Conservation (phyloP, 1,284 basidiomycete genomes). For the Uromyces viciae-fabae region DNA sequence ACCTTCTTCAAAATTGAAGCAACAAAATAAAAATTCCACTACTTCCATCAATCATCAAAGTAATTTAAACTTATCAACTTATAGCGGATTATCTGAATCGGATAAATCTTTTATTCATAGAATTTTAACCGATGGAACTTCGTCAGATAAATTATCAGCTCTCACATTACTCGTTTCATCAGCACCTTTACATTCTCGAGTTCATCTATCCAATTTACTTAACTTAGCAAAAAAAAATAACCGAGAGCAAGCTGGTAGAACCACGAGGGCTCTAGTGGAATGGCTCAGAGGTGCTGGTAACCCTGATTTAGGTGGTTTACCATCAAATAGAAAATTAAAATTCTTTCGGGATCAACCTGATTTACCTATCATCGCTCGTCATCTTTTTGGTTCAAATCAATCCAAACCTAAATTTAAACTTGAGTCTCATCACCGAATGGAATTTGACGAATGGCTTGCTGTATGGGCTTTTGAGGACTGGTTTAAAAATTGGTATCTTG, state of each 20-base stretch:
- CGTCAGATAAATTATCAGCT: slow-evolving; percentile 88
- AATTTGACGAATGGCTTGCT: slow-evolving; percentile 66
- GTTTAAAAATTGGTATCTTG: slow-evolving; percentile 95
- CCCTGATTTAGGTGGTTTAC: slow-evolving; percentile 64
- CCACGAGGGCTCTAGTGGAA: slow-evolving; percentile 83
- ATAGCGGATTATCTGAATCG: slow-evolving; percentile 57
- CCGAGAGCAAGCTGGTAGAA: slow-evolving; percentile 83
- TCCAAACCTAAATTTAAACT: slow-evolving; percentile 22
- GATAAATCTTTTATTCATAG: slow-evolving; percentile 77
- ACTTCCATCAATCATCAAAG: too few relatives aligned
- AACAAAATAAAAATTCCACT: neutral
- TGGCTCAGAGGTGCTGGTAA: slow-evolving; percentile 76
- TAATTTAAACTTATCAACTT: neutral
- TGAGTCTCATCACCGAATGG: slow-evolving; percentile 32
- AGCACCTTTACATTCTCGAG: slow-evolving; percentile 78
- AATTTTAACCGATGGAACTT: slow-evolving; percentile 79
- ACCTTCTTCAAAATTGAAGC: neutral
- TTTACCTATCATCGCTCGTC: slow-evolving; percentile 26
- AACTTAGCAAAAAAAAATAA: slow-evolving; percentile 72
- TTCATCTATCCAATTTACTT: slow-evolving; percentile 67
- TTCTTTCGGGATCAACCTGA: slow-evolving; percentile 82
- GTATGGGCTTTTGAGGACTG: slow-evolving; percentile 94
- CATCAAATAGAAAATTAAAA: slow-evolving; percentile 74
- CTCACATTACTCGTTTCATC: slow-evolving; percentile 85
- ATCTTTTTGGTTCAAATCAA: neutral